Percentiles rank a stretch among this genome's conserved stretches.
These are phyloP conservation scores for Usnea hakonensis DNA, from an alignment of 495 filamentous ascomycete species.

Conservation along the genomic window DNA sequence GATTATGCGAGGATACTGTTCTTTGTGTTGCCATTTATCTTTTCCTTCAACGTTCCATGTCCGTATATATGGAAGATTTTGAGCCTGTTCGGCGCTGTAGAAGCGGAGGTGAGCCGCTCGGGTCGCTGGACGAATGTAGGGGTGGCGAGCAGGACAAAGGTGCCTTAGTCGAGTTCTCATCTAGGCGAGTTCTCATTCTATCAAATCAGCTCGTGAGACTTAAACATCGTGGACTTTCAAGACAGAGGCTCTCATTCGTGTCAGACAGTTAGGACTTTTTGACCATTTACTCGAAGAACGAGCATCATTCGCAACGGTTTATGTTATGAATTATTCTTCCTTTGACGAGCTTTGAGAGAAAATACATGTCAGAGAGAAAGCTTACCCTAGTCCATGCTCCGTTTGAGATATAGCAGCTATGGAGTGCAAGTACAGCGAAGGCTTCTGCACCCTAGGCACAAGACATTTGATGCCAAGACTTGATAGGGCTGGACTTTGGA, in stretches of 20 bases:
- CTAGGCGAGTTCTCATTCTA: neutral
- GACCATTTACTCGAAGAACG: slow-evolving; percentile 50
- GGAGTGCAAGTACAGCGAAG: neutral
- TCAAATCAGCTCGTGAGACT: neutral
- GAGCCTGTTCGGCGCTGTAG: slow-evolving; percentile 31
- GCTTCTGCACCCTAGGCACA: neutral
- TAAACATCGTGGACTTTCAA: neutral
- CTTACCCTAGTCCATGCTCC: neutral
- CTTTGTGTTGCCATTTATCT: neutral
- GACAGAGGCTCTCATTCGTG: neutral
- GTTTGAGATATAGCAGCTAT: neutral
- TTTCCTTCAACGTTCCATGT: neutral
- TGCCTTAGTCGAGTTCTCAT: neutral
- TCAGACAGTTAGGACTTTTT: slow-evolving; percentile 12
- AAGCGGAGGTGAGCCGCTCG: slow-evolving; percentile 35
- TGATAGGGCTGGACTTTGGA: slow-evolving; percentile 13
- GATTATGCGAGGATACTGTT: slow-evolving; percentile 43
- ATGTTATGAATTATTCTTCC: slow-evolving; percentile 50
- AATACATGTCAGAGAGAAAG: slow-evolving; percentile 12
- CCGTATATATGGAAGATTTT: slow-evolving; percentile 7
- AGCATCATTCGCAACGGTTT: slow-evolving; percentile 98
- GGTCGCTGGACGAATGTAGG: neutral
- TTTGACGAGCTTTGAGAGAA: slow-evolving; percentile 18
- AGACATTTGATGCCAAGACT: slow-evolving; percentile 3
- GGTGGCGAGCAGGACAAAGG: neutral